These are phyloP conservation scores for Aspergillus niger DNA, from an alignment of 2,329 filamentous ascomycete species.

Conservation along the genomic window DNA sequence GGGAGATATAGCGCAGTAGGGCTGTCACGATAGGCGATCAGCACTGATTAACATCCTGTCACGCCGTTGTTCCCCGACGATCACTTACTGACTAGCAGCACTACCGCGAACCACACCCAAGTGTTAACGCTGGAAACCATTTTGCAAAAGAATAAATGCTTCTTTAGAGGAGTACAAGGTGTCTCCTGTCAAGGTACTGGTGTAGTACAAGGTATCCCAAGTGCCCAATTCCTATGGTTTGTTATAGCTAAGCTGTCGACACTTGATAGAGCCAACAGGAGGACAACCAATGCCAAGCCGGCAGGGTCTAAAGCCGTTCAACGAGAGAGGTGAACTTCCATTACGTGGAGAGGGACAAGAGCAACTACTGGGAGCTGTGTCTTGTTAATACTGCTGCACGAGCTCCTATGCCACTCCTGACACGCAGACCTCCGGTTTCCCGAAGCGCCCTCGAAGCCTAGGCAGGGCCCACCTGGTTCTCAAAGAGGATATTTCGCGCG, in stretches of 20 bases:
- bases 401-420: background rate
- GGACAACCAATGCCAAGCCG: background rate
- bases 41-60: background rate
- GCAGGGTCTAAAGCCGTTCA: background rate
- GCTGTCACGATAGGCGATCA: constrained; percentile 2
- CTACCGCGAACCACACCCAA: constrained; percentile 19
- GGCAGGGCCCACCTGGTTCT: background rate
- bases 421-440: background rate
- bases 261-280: background rate
- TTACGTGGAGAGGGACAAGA: background rate
- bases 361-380: background rate
- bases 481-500: background rate
- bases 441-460: too few species aligned
- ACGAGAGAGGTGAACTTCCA: background rate
- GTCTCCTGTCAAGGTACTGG: background rate
- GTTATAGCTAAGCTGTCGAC: background rate
- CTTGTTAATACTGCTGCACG: background rate
- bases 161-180: background rate
- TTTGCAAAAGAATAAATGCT: background rate
- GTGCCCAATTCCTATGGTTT: background rate
- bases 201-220: background rate
- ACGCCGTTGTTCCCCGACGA: background rate
- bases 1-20: constrained; percentile 17
- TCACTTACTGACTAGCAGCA: constrained; percentile 16
- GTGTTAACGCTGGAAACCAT: constrained; percentile 11